These are phyloP conservation scores for Coniochaeta ligniaria DNA, from an alignment of 2,329 filamentous ascomycete species.

Conservation along the genomic window DNA sequence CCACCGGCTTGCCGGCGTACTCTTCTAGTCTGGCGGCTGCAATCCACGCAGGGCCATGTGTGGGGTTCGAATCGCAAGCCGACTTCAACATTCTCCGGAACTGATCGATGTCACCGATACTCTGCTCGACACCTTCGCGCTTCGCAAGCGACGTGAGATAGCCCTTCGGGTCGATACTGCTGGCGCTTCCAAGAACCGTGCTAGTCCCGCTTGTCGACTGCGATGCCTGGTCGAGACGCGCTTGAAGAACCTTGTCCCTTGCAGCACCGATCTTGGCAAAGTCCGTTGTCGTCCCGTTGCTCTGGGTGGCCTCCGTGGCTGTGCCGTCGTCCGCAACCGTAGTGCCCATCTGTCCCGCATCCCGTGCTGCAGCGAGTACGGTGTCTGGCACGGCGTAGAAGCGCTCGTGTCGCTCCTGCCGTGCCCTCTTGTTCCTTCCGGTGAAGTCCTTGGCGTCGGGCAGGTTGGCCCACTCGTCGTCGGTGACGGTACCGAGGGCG, in stretches of 20 bases:
- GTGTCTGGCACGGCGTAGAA: slow-evolving; percentile 98
- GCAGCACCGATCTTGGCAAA: slow-evolving; percentile 97
- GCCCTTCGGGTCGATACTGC: slow-evolving; percentile 88
- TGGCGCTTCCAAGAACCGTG: slow-evolving; percentile 71
- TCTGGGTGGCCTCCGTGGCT: slow-evolving; percentile 41
- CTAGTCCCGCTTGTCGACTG: slow-evolving; percentile 62
- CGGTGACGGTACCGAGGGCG: slow-evolving; percentile 77
- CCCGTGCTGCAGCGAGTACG: slow-evolving; percentile 80
- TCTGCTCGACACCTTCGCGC: slow-evolving; percentile 72
- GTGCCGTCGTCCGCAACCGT: slow-evolving; percentile 77
- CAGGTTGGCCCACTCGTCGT: slow-evolving; percentile 93
- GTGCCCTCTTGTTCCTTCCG: slow-evolving; percentile 80
- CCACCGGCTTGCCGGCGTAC: slow-evolving; percentile 82
- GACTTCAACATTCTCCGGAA: slow-evolving; percentile 90
- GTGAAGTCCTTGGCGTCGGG: slow-evolving; percentile 96
- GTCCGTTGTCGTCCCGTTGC: slow-evolving; percentile 86
- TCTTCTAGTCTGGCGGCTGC: slow-evolving; percentile 90
- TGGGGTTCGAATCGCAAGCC: slow-evolving; percentile 93
- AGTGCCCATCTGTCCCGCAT: slow-evolving; percentile 74
- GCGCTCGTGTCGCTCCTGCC: slow-evolving; percentile 72
- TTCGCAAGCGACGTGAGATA: slow-evolving; percentile 90
- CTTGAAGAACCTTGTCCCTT: slow-evolving; percentile 89
- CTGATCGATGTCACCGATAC: slow-evolving; percentile 91
- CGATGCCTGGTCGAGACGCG: slow-evolving; percentile 86
- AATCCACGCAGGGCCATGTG: slow-evolving; percentile 92